Base-by-base conservation (phyloP, 352 stramenopile species). In the Globisporangium viniferum region DNA sequence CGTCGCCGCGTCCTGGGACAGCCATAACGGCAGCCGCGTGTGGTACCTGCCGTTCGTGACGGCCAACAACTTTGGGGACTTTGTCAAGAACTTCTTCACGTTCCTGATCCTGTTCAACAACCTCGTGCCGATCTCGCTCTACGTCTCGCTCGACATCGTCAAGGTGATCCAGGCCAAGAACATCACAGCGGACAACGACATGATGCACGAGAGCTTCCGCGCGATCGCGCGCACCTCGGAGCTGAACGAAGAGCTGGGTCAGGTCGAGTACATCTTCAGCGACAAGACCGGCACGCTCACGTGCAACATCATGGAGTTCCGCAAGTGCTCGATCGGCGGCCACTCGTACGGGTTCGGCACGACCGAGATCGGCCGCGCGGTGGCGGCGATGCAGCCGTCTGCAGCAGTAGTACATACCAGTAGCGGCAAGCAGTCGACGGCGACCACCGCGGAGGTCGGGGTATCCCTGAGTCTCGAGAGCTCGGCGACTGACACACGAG, bases 211-310 rank as follows among this genome's bases (percentile, higher is more conserved):
- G 39, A 90, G 91, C 57, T 97, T 82, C 18, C 85, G 73, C 24
- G 84, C 91, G 31, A 85, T 93, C 48, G 92, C 86, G 10, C 81
- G 93, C 18, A 97, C 88, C 6, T 96, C 91, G 0, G 89, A 97
- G 63, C 74, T 98, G n/a, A 97, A 97, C 58, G 92, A 96, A 53
- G 90, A 98, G 59, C 77, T 98, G 20, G 97, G 96, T 0, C 90
- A 98, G 81, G 87, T 99, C 49, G 82, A 98, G 67, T 98, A 99
- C 72, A 93, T 99, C n/a, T 99, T 99, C 77, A 98, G 87, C 33
- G 98, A 99, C 76, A 99, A 99, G 73, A 99, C 98, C 2, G 98
- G 98, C 15, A 99, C 98, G 36, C 82, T 99, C 24, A 99, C 98
- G 22, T 96, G 94, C 75, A 99, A 99, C 80, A 79, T 99, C 22